Percentiles rank a stretch among this genome's conserved stretches.
These are phyloP conservation scores for Gymnopilus dilepis DNA, from an alignment of 768 basidiomycete genomes.

Conservation along the genomic window DNA sequence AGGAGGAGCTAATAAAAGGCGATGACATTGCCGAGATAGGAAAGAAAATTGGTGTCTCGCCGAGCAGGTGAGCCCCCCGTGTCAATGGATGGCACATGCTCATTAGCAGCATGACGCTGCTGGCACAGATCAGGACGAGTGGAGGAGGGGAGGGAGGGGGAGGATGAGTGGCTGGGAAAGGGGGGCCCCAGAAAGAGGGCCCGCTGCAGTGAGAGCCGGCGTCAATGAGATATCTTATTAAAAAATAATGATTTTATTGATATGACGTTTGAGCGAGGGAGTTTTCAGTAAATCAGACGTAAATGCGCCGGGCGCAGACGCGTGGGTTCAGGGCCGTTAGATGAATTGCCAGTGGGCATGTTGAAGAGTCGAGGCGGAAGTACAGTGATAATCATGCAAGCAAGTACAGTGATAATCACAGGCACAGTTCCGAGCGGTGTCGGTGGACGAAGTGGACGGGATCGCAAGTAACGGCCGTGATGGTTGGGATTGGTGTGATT, in stretches of 20 bases:
- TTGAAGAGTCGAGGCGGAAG: background rate
- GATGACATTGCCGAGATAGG: background rate
- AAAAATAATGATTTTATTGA: background rate
- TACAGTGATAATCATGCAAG: too few relatives aligned
- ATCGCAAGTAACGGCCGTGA: conserved; percentile 1
- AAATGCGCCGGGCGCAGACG: background rate
- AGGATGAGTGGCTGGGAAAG: conserved; percentile 8
- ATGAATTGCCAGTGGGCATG: background rate
- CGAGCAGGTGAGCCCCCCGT: background rate
- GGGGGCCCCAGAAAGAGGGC: background rate
- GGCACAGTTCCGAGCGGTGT: background rate
- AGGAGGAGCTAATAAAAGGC: conserved; percentile 6
- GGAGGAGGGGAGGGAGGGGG: background rate
- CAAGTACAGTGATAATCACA: too few relatives aligned
- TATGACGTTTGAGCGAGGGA: conserved; percentile 5
- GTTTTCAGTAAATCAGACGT: conserved; percentile 1
- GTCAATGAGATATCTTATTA: conserved; percentile 2
- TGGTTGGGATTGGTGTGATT: conserved; percentile 3
- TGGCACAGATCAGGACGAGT: background rate
- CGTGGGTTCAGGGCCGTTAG: conserved; percentile 1
- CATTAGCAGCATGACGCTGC: conserved; percentile 3
- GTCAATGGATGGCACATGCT: conserved; percentile 2
- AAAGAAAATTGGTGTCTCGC: conserved; percentile 1
- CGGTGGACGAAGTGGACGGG: background rate
- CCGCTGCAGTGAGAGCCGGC: background rate